Base-by-base conservation (phyloP, 2,329 filamentous ascomycete genomes). In the Neofusicoccum ribis region DNA sequence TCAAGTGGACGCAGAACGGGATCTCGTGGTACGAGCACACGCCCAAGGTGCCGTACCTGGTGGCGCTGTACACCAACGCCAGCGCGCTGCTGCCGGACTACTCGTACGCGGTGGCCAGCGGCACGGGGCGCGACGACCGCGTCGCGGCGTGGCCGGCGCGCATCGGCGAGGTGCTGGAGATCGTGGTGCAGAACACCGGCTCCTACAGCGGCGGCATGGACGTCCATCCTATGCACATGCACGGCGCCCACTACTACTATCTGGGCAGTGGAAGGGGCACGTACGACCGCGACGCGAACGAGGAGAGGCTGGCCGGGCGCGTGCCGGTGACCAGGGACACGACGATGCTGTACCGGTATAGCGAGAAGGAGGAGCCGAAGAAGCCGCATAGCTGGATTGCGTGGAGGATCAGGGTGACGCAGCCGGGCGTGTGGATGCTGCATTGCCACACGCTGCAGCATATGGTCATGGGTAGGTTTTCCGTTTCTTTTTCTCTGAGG, bases 371-470 rank as follows among this genome's bases (percentile, higher is more conserved):
- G 0, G 68, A 68, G 2, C 72, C 80, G 0, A 75, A 80, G 3
- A 71, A 77, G 5, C 79, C 79, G 1, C 77, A 80, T 0, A 86
- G 87, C 0, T 90, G 87, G 87, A 77, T 87, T 20, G 86, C 81
- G 0, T 89, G 86, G 87, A 78, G 87, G 9, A 73, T 88, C 0
- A 77, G 84, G 3, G 82, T 88, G 0, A 77, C 74, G 8, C 74
- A 82, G 64, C 73, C 82, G 0, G 86, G 86, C 0, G 84, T 85
- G 3, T 88, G 85, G 85, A 84, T 88, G 84, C 77, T 88, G 67
- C 86, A 88, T 72, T 88, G 86, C 67, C 86, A 88, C 71, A 81
- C 84, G 15, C 68, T 85, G 58, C 81, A 83, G 63, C 86, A 88
- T 71, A 85, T 86, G 80, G 75, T 85, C 17, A 87, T 87, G 84